Base-by-base conservation (phyloP, 1,284 basidiomycete species). In the Tausonia pullulans region DNA sequence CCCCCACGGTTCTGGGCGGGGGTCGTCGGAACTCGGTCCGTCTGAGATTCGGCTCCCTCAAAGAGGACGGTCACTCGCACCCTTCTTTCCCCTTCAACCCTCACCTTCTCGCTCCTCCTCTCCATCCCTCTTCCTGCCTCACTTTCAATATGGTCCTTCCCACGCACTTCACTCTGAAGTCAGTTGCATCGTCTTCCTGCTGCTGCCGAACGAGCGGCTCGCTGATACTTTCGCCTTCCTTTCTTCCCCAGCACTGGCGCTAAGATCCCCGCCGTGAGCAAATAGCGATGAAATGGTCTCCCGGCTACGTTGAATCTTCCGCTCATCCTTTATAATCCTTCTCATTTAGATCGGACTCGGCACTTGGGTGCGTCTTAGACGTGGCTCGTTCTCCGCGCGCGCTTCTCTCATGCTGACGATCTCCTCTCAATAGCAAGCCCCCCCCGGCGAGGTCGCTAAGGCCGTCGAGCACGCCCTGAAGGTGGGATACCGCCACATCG, bases 401-500 rank as follows among this genome's bases (percentile, higher is more conserved):
- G 40, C 14, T 41, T 45, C n/a, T 27, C 46, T n/a, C 46, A 2
- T 48, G 45, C 43, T n/a, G 48, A 16, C 13, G 39, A 60, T 7
- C 41, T 58, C 2, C 6, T 43, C 46, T 39, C 13, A 44, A 13
- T 91, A 87, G 88, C 84, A 88, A 74, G 84, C 86, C 9, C 82
- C 83, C 70, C 79, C 86, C 13, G 84, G 86, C 58, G 83, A 89
- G 70, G 87, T 88, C 43, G 77, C 78, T 27, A 71, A 76, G 55
- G 88, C 87, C 2, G 89, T 92, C 54, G 80, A 81, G 64, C 82
- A 83, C 69, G 88, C 88, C 0, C 74, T 92, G 69, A 86, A 85
- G 69, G 81, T 76, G 55, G 88, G 88, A 6, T 90, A 90, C 75
- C 80, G 84, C 68, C 87, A 88, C 54, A 5, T 90, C 68, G 88